Base-by-base conservation (phyloP, 768 basidiomycete species). In the Leccinum fibrillosum region DNA sequence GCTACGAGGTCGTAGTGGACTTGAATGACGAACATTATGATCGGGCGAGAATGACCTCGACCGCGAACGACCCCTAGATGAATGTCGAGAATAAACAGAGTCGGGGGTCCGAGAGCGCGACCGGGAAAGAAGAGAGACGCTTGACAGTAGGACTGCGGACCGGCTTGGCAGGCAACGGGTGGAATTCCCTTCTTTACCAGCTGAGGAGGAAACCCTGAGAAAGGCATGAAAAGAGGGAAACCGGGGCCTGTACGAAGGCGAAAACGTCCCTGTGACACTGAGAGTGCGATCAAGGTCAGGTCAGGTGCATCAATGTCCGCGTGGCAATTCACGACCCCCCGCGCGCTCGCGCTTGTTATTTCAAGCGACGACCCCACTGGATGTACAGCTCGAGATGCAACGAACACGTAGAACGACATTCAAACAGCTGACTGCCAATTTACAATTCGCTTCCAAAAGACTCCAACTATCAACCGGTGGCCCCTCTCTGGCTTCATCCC, bases 151-250 rank as follows among this genome's bases (percentile, higher is more conserved):
- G 63, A 48, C 71, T 72, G 54, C 70, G 69, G 58, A 67, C 64
- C 64, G 58, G 72, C 57, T 72, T 77, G 74, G 74, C 76, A 70
- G 79, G 70, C 2, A 77, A 70, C 3, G 71, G 69, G 49, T 77
- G 70, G 47, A 70, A 70, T 45, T 88, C 86, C 53, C 89, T 78
- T 66, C 80, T 78, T 48, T 82, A 83, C 89, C 89, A 90, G 65
- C 88, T 91, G 63, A 9, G 64, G 52, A 56, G 54, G 56, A 50
- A 56, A 19, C 7, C 10, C 11, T 64, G 37, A 62, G 55, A 34
- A 62, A 17, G 51, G 49, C 34, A 54, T 52, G 45, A 61, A 53
- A 42, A 39, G 39, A 49, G 56, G 32, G 54, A 55, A 51, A 57
- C 58, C 26, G 26, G 26, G 12, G 32, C 32, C 32, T 13, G 32